Percentiles rank a stretch among this genome's conserved stretches.
These are phyloP conservation scores for Blepharisma japonicum DNA, from an alignment of 73 alveolate species.

Conservation along the genomic window DNA sequence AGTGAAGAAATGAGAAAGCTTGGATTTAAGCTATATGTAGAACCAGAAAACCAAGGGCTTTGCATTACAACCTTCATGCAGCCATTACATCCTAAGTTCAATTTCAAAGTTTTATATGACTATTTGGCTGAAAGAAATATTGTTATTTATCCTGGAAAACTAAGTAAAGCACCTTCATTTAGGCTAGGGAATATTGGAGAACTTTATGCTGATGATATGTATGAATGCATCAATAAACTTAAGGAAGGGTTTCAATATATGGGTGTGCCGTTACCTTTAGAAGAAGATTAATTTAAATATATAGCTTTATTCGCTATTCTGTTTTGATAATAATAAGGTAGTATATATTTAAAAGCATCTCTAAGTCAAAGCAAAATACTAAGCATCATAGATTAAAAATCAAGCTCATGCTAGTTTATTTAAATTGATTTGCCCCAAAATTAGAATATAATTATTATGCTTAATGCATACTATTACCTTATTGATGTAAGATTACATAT, in stretches of 20 bases:
- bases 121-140: constrained; percentile 36
- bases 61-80: constrained; percentile 44
- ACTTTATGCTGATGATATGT: constrained; percentile 34
- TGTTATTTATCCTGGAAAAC: constrained; percentile 68
- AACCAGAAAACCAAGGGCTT: constrained; percentile 42
- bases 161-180: constrained; percentile 64
- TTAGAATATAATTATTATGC: too few relatives aligned
- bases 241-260: constrained; percentile 25
- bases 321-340: too few relatives aligned
- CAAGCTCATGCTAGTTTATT: too few relatives aligned
- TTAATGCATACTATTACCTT: too few relatives aligned
- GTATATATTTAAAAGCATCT: too few relatives aligned
- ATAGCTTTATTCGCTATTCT: too few relatives aligned
- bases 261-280: constrained; percentile 34
- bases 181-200: constrained; percentile 68
- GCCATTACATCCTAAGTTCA: constrained; percentile 52
- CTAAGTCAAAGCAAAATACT: too few relatives aligned
- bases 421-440: too few relatives aligned
- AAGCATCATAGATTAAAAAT: too few relatives aligned
- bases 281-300: neutral
- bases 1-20: constrained; percentile 34
- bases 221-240: neutral
- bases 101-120: constrained; percentile 54
- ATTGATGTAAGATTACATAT: too few relatives aligned
- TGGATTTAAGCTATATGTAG: constrained; percentile 50